Conservation (phyloP, 2,329 filamentous ascomycete species). For the Colletotrichum endophyticum region DNA sequence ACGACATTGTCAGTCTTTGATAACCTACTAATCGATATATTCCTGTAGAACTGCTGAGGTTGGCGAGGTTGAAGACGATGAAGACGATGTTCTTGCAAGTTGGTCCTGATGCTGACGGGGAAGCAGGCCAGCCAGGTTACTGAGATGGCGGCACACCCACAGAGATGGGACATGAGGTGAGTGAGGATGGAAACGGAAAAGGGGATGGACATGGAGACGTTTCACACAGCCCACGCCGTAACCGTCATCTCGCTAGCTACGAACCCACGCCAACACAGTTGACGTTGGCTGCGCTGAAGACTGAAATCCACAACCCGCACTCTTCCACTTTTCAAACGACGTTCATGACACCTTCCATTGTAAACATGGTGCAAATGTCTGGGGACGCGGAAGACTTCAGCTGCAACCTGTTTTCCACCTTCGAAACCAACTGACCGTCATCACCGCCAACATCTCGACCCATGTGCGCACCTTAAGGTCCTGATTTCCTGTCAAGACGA, state of each 20-base stretch:
- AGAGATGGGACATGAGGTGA: background rate
- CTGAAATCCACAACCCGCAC: background rate
- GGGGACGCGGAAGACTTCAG: background rate
- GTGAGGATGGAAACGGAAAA: background rate
- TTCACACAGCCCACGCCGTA: background rate
- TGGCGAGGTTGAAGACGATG: accelerated
- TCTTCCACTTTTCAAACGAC: background rate
- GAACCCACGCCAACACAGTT: background rate
- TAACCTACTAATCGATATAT: background rate
- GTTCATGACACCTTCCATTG: background rate
- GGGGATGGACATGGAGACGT: background rate
- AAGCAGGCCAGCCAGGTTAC: background rate
- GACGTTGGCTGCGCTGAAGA: background rate
- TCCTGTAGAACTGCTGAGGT: background rate
- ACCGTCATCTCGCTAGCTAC: background rate
- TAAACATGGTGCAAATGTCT: accelerated
- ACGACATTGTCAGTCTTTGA: background rate
- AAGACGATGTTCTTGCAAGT: background rate
- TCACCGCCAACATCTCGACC: background rate
- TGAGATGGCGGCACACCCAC: background rate
- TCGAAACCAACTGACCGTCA: background rate
- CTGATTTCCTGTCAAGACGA: accelerated
- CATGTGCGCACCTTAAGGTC: background rate
- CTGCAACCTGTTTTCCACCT: background rate
- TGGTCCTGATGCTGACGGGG: background rate